Conservation (phyloP, 768 basidiomycete genomes). For the Leccinum variicolor region DNA sequence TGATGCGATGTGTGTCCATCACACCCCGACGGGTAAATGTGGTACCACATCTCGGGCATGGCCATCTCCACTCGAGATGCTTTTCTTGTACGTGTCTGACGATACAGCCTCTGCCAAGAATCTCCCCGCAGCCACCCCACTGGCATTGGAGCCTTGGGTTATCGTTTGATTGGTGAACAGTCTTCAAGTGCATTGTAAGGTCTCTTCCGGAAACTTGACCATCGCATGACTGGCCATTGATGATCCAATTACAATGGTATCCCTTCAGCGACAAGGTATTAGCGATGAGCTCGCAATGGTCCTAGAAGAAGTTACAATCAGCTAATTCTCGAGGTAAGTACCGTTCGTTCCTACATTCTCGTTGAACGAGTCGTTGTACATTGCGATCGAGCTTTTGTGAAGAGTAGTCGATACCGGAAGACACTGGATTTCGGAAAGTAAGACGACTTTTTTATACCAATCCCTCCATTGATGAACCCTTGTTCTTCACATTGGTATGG, state of each 20-base stretch:
- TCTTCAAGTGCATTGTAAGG: slow-evolving; percentile 14
- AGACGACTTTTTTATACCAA: slow-evolving; percentile 10
- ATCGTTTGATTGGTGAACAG: slow-evolving; percentile 4
- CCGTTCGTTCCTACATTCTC: slow-evolving; percentile 12
- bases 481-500: slow-evolving; percentile 13
- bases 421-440: background rate
- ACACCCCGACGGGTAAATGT: slow-evolving; percentile 21
- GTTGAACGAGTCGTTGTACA: slow-evolving; percentile 11
- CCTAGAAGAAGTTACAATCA: slow-evolving; percentile 6
- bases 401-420: background rate
- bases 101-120: slow-evolving; percentile 11
- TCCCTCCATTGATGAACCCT: background rate
- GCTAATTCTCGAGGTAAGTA: background rate
- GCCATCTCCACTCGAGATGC: slow-evolving; percentile 23
- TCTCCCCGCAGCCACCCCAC: slow-evolving; percentile 19
- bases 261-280: background rate
- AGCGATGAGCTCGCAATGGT: slow-evolving; percentile 5
- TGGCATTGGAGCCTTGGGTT: slow-evolving; percentile 4
- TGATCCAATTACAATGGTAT: slow-evolving; percentile 11
- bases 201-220: slow-evolving; percentile 12
- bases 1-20: slow-evolving; percentile 14
- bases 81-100: slow-evolving; percentile 23
- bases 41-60: slow-evolving; percentile 16
- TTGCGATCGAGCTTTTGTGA: background rate
- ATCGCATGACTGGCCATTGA: slow-evolving; percentile 11